Percentiles rank a stretch among this genome's conserved stretches.
Conservation (phyloP, 129 eudicot species). For the Lactuca saligna region DNA sequence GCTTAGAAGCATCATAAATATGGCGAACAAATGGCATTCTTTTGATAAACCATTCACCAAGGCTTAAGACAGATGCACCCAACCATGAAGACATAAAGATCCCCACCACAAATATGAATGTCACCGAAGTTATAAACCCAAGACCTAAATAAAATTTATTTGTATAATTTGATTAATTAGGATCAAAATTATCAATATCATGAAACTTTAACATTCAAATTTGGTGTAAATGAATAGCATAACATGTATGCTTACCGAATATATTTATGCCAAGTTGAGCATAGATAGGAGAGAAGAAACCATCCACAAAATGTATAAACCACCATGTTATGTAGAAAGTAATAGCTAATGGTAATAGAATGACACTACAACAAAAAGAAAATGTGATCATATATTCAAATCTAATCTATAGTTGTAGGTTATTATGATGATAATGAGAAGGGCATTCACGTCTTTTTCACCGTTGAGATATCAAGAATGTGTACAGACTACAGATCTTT, state of each 20-base stretch:
- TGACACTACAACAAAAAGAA: slow-evolving; percentile 55
- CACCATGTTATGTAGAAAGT: slow-evolving; percentile 85
- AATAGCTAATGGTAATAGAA: slow-evolving; percentile 71
- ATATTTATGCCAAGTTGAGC: slow-evolving; percentile 80
- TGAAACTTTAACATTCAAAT: background rate
- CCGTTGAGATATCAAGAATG: background rate
- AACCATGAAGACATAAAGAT: slow-evolving; percentile 87
- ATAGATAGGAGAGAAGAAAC: slow-evolving; percentile 81
- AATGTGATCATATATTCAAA: background rate
- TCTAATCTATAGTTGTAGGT: background rate
- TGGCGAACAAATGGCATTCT: slow-evolving; percentile 86
- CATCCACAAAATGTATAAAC: slow-evolving; percentile 84
- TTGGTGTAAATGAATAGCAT: background rate
- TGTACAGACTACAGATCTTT: background rate
- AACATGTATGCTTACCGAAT: slow-evolving; percentile 50
- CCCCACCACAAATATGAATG: slow-evolving; percentile 78
- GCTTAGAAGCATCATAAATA: slow-evolving; percentile 76
- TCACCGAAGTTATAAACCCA: slow-evolving; percentile 73
- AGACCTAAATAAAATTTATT: slow-evolving; percentile 38
- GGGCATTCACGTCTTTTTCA: background rate
- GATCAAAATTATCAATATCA: background rate
- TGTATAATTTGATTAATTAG: background rate
- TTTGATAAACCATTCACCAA: slow-evolving; percentile 80
- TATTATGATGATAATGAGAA: no score
- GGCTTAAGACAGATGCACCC: slow-evolving; percentile 80